These are phyloP conservation scores for Aspergillus versicolor DNA, from an alignment of 2,329 filamentous ascomycete species.

Conservation along the genomic window DNA sequence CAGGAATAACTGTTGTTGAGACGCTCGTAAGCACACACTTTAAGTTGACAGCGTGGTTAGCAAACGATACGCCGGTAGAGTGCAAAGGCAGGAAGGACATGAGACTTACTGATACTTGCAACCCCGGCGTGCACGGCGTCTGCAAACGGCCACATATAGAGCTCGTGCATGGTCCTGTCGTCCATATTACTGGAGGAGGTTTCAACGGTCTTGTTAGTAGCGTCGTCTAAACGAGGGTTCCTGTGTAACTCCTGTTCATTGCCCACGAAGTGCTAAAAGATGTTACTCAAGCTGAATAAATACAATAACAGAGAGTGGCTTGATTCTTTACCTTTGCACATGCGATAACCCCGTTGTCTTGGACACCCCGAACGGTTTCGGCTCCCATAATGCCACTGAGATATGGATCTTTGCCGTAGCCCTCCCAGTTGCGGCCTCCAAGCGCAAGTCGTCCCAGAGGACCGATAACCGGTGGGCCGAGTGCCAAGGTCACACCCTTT, in stretches of 20 bases:
- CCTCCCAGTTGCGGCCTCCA: constrained; percentile 22
- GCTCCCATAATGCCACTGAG: constrained; percentile 39
- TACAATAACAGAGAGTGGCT: too few relatives aligned
- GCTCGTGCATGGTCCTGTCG: constrained; percentile 64
- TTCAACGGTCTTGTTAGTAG: constrained; percentile 30
- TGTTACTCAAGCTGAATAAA: too few relatives aligned
- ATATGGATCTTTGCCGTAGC: constrained; percentile 42
- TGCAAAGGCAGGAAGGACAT: too few relatives aligned
- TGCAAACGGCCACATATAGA: constrained; percentile 67
- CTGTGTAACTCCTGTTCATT: constrained; percentile 58
- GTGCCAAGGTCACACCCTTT: constrained; percentile 43
- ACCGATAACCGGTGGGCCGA: constrained; percentile 40
- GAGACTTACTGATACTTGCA: constrained; percentile 22
- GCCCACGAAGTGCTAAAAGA: constrained; percentile 52
- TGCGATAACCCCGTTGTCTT: constrained; percentile 41
- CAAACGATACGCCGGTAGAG: too few relatives aligned
- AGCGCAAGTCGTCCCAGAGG: constrained; percentile 38
- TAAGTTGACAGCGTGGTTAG: constrained; percentile 36
- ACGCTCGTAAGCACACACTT: constrained; percentile 61
- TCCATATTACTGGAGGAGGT: constrained; percentile 59
- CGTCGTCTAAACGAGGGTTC: constrained; percentile 6
- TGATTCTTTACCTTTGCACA: constrained; percentile 31
- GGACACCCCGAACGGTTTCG: constrained; percentile 42
- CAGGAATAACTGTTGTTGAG: constrained; percentile 78
- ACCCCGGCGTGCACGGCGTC: constrained; percentile 60